Evolutionary conservation across 75 land plant genomes (phyloP).

Genomic region (Pinus taeda): DNA sequence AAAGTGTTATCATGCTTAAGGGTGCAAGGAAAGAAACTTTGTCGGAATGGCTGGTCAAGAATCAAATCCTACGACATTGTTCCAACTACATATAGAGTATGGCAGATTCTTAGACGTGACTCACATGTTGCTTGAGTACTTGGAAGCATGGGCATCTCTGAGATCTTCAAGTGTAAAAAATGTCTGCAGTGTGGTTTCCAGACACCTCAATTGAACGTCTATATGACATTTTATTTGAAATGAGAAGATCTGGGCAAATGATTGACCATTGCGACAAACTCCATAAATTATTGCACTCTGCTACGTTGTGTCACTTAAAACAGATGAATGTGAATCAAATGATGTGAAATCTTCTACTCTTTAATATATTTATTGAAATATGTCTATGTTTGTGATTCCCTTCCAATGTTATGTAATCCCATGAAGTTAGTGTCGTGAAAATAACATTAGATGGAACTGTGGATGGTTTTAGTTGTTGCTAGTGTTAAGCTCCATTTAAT

Average conservation of each 20-base stretch:
- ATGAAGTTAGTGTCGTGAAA: too few relatives aligned
- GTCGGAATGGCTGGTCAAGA: slow-evolving; percentile 78
- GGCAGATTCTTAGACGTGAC: slow-evolving; percentile 88
- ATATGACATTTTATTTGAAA: slow-evolving; percentile 52
- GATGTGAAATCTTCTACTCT: slow-evolving; percentile 33
- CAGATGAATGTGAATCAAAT: slow-evolving; percentile 70
- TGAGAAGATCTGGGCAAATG: slow-evolving; percentile 38
- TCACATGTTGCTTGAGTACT: slow-evolving; percentile 71
- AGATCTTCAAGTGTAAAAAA: slow-evolving; percentile 70
- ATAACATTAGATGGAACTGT: too few relatives aligned
- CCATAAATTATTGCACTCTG: slow-evolving; percentile 46
- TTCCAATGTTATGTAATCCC: too few relatives aligned
- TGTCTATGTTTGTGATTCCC: too few relatives aligned
- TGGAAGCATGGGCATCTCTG: slow-evolving; percentile 58
- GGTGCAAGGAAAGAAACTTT: slow-evolving; percentile 44
- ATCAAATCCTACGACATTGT: slow-evolving; percentile 74
- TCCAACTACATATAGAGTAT: slow-evolving; percentile 79
- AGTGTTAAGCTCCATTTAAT: too few relatives aligned
- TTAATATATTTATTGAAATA: not conserved
- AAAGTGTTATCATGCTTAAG: too few relatives aligned
- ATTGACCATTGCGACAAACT: slow-evolving; percentile 62
- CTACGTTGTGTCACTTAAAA: slow-evolving; percentile 55
- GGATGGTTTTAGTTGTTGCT: too few relatives aligned
- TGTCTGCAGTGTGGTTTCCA: slow-evolving; percentile 91
- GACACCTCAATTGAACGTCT: slow-evolving; percentile 72